phyloP scores from a whole-genome alignment of 1,284 basidiomycete species.

The Flammula alnicola region DNA sequence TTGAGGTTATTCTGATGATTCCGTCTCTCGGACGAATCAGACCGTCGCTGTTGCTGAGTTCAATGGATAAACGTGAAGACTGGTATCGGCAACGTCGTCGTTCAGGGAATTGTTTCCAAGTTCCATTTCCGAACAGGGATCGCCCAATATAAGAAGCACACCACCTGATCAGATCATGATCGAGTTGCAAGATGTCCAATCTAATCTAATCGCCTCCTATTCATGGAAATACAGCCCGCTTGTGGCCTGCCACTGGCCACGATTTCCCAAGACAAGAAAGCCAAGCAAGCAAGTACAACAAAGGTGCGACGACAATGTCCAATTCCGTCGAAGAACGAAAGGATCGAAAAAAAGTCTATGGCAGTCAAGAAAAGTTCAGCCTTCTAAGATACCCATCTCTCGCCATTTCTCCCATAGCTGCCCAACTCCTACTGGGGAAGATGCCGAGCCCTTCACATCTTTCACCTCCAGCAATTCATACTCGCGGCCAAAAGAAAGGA shows the following conservation, averaged over 20 bases:
- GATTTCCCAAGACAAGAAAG: conserved; percentile 6
- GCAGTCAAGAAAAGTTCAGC: conserved; percentile 25
- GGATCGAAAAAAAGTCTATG: neutral
- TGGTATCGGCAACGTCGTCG: too few species aligned
- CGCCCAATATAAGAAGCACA: neutral
- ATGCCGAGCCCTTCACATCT: conserved; percentile 79
- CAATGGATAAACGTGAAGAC: too few species aligned
- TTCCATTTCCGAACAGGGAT: neutral
- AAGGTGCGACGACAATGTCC: neutral
- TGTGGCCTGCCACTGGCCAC: conserved; percentile 9
- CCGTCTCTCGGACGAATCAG: neutral
- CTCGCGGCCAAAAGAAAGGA: conserved; percentile 91
- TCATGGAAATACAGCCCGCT: neutral
- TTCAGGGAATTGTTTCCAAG: too few species aligned
- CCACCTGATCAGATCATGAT: neutral
- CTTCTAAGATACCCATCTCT: conserved; percentile 61
- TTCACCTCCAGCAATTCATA: conserved; percentile 93
- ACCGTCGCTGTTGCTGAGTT: conserved; percentile 5
- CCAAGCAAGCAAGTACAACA: conserved; percentile 5
- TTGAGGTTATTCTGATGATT: neutral
- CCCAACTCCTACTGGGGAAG: conserved; percentile 75
- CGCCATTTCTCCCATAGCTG: conserved; percentile 90
- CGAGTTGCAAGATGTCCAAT: neutral
- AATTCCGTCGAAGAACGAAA: conserved; percentile 1
- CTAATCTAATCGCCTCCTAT: conserved; percentile 14